Evolutionary conservation across 2,329 filamentous ascomycete species (phyloP), one percentile per base, ranked within the genome.

Genomic region (Diaporthe citriasiana): DNA sequence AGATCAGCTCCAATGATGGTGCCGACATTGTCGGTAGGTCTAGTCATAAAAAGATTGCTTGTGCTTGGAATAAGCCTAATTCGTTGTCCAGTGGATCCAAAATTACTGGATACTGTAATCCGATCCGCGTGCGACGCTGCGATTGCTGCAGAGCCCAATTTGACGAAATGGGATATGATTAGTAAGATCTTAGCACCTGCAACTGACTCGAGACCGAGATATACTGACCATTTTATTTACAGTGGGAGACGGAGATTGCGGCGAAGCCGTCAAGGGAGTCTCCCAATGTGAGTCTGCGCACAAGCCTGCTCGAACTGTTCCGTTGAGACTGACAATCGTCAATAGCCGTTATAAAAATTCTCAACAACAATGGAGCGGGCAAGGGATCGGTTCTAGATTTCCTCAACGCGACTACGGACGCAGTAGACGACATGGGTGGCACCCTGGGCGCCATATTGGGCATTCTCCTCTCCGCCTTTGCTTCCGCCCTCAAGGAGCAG

Each of bases 371-470:
- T 19, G 72, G 72, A 78, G 72, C 81, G 30, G 56, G 70, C 6
- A 65, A 74, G n/a, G 80, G 80, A 1, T 82, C 80, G 1, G 73
- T 82, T 6, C 75, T 79, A 22, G 75, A 76, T 8, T 77, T 81
- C 22, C 77, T 82, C 12, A 73, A 80, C 59, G 72, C 76, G 0
- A 79, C 79, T 12, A 80, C 77, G 3, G 77, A 80, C n/a, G 78
- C 79, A 22, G 80, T 83, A 12, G 81, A 83, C 50, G 77, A 77
- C 59, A 82, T 82, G 81, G 81, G 79, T n/a, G 80, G 81, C 9
- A 82, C 79, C 2, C 78, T 81, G 0, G 81, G 81, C 15, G 81
- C 77, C 4, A 78, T 79, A 8, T 60, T 77, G 22, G 77, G 78
- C 40, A 79, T 79, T 55, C 71, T 78, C 6, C 69, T 79, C 17